A percentile compares a stretch with the other conserved stretches of the same genome.
phyloP scores from a whole-genome alignment of 2,329 filamentous ascomycete species.

The Arthrocladium fulminans region DNA sequence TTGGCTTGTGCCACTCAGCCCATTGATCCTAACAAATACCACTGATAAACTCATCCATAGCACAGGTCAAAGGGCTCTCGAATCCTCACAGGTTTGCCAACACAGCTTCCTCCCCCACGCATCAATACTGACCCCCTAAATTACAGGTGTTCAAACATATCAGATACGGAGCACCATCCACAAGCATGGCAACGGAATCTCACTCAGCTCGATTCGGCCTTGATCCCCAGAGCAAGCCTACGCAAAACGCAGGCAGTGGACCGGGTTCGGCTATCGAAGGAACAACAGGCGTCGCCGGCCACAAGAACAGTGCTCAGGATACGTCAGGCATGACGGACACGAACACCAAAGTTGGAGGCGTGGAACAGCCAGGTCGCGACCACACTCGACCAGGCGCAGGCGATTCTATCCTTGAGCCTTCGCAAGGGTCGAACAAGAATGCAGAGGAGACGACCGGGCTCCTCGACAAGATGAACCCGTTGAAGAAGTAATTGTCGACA shows the following conservation, averaged over 20 bases:
- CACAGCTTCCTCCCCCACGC: too few species aligned
- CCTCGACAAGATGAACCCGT: conserved; percentile 12
- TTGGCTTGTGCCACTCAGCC: not conserved
- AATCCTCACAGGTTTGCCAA: too few species aligned
- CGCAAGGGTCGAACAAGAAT: conserved; percentile 15
- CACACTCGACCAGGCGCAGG: conserved; percentile 14
- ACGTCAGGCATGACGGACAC: not conserved
- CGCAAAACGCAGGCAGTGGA: conserved; percentile 15
- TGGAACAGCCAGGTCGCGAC: conserved; percentile 10
- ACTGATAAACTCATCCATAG: too few species aligned
- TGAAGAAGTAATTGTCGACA: conserved; percentile 6
- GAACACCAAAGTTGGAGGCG: conserved; percentile 12
- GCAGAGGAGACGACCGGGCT: conserved; percentile 7
- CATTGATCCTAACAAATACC: too few species aligned
- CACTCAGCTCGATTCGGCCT: conserved; percentile 20
- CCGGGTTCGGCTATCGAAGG: conserved; percentile 18
- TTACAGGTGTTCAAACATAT: too few species aligned
- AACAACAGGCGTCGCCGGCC: conserved; percentile 16
- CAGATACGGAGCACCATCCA: not conserved
- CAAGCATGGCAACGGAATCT: conserved; percentile 9
- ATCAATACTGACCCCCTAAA: too few species aligned
- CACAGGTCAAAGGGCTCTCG: too few species aligned
- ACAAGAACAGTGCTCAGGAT: conserved; percentile 9
- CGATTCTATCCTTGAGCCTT: conserved; percentile 11
- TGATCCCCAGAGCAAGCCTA: conserved; percentile 15